Evolutionary conservation across 2,329 filamentous ascomycete genomes (phyloP).

Genomic region (Penicillium sp.): DNA sequence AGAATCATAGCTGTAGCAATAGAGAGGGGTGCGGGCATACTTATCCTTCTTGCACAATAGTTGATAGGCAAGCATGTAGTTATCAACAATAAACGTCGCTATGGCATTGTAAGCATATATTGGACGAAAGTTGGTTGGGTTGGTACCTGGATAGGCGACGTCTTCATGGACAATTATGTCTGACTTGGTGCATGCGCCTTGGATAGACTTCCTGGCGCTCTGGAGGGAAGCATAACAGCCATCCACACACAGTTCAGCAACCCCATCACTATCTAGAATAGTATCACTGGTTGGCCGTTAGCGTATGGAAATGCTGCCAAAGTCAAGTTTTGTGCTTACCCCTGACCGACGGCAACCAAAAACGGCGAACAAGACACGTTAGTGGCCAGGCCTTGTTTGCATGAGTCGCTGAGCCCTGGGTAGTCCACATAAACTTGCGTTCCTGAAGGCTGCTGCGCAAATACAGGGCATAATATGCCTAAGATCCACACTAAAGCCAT

Average conservation of each 20-base stretch:
- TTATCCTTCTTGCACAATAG: not conserved
- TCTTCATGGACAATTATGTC: not conserved
- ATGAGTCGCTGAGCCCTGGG: not conserved
- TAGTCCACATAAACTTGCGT: not conserved
- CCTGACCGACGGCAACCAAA: not conserved
- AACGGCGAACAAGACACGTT: not conserved
- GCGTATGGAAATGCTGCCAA: not conserved
- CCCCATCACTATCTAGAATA: not conserved
- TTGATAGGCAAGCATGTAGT: not conserved
- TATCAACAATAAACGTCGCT: not conserved
- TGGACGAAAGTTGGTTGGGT: not conserved
- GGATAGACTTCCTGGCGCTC: not conserved
- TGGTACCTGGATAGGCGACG: conserved; percentile 2
- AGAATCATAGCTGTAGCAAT: not conserved
- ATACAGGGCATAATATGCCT: not conserved
- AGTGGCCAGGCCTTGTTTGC: not conserved
- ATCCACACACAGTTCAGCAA: conserved; percentile 1
- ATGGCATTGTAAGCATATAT: not conserved
- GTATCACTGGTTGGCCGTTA: not conserved
- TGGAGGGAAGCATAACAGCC: not conserved
- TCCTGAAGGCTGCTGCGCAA: not conserved
- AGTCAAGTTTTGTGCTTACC: not conserved
- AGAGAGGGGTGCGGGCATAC: not conserved
- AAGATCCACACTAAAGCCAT: not conserved
- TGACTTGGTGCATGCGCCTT: not conserved